Base-by-base conservation (phyloP, 345 rosid species). In the Carallia brachiata region DNA sequence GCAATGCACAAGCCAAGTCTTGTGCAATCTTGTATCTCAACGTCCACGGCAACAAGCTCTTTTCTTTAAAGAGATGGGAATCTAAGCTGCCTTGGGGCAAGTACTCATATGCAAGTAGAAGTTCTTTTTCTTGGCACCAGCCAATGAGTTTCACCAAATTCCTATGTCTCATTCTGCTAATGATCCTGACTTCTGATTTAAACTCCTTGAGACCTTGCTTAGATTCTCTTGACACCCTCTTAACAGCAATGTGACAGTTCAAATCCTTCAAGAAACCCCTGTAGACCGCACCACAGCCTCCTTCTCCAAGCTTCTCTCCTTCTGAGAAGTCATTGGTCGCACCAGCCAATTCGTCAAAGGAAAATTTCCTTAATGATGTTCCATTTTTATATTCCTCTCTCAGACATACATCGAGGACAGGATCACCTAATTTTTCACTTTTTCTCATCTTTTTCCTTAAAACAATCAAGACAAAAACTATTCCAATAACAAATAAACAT, bases 81-180 rank as follows among this genome's bases (percentile, higher is more conserved):
- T 80, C 82, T 7, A 80, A 54, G 74, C 84, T 75, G 0, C 78
- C 70, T 8, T 83, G 78, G 1, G 83, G 73, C 76, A 57, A 76
- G 73, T 58, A 76, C 67, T 79, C 81, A 13, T 84, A 79, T 7
- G 75, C 79, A 0, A 84, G 78, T 10, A 81, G 52, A 15, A 77
- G 37, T 9, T 71, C 78, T 13, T 34, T 75, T 52, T 78, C 70
- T 36, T 78, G 84, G 48, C 84, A 71, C 82, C 86, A 83, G 0
- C 86, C 84, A 0, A 77, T 48, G 6, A 83, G 80, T 36, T 73
- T 60, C 10, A 83, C 82, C 28, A 78, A 37, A 54, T 83, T 80
- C 40, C 58, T 52, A 50, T 83, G 84, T 66, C 84, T 76, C 68
- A 80, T 27, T 58, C 67, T 69, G 40, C 79, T 76, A 31, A 83